Evolutionary conservation across 371 early-diverging fungal species (phyloP).

Genomic region (Mortierella sp.): DNA sequence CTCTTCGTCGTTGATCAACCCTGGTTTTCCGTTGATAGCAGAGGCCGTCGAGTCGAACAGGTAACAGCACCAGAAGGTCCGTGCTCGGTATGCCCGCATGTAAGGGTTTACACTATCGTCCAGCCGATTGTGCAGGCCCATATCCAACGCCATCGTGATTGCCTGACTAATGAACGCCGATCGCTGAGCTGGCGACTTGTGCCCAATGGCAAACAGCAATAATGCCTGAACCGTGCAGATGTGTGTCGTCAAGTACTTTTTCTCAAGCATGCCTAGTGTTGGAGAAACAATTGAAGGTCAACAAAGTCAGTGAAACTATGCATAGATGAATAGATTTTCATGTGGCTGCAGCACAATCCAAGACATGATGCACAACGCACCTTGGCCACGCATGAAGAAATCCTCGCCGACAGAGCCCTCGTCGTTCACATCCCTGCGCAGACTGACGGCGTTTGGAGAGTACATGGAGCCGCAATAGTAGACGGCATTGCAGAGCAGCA

Average conservation of each 20-base stretch:
- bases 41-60: slow-evolving; percentile 54
- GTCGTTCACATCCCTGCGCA: slow-evolving; percentile 44
- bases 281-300: neutral
- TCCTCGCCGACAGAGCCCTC: slow-evolving; percentile 54
- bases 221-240: slow-evolving; percentile 54
- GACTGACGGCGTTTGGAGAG: slow-evolving; percentile 25
- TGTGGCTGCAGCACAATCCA: neutral
- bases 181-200: slow-evolving; percentile 53
- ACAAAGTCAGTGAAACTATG: neutral
- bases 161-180: slow-evolving; percentile 58
- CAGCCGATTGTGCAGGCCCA: slow-evolving; percentile 45
- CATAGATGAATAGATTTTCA: neutral
- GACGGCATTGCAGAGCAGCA: slow-evolving; percentile 53
- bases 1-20: slow-evolving; percentile 54
- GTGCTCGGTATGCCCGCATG: slow-evolving; percentile 40
- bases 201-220: slow-evolving; percentile 51
- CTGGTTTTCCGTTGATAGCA: slow-evolving; percentile 50
- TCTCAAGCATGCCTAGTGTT: slow-evolving; percentile 36
- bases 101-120: slow-evolving; percentile 23
- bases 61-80: slow-evolving; percentile 51
- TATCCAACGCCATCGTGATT: slow-evolving; percentile 53
- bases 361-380: slow-evolving; percentile 9
- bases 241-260: slow-evolving; percentile 54
- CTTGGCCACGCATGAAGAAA: slow-evolving; percentile 54
- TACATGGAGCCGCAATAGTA: slow-evolving; percentile 57